These are phyloP conservation scores for Boletales sp. DNA, from an alignment of 768 basidiomycete genomes.

Conservation along the genomic window DNA sequence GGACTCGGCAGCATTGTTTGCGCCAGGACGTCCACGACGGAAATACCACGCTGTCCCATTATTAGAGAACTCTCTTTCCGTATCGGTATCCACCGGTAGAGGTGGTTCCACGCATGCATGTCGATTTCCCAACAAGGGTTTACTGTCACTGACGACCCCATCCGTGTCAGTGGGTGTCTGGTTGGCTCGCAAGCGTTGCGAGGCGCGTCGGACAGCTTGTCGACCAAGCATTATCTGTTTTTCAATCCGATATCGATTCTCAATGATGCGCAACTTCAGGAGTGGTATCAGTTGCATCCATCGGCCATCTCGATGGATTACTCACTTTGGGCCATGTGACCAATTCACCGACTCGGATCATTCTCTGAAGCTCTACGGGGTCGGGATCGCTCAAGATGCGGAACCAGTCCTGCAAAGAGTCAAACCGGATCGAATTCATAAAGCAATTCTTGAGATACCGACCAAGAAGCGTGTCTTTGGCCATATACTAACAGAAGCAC, in stretches of 20 bases:
- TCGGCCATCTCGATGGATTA: background rate
- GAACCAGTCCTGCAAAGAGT: constrained; percentile 66
- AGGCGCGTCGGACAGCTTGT: constrained; percentile 57
- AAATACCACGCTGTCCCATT: constrained; percentile 55
- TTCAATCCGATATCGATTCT: constrained; percentile 84
- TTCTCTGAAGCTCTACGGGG: constrained; percentile 71
- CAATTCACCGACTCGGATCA: constrained; percentile 82
- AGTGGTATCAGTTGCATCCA: constrained; percentile 7
- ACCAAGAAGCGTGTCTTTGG: constrained; percentile 79
- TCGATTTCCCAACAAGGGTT: constrained; percentile 19
- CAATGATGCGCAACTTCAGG: constrained; percentile 83
- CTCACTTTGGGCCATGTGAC: constrained; percentile 97
- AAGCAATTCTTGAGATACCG: constrained; percentile 17
- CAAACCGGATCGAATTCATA: background rate
- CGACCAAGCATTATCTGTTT: constrained; percentile 80
- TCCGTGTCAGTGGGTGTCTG: constrained; percentile 21
- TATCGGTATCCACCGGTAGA: constrained; percentile 75
- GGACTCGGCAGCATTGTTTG: constrained; percentile 25
- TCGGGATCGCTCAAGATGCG: constrained; percentile 83
- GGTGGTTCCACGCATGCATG: constrained; percentile 45
- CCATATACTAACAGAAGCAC: constrained; percentile 58
- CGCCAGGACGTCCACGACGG: constrained; percentile 41
- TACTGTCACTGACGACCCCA: constrained; percentile 20
- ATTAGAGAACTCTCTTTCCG: constrained; percentile 60
- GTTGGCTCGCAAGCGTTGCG: constrained; percentile 36